Evolutionary conservation across 805 yeast species (phyloP).

Genomic region (Blastobotrys parvus): DNA sequence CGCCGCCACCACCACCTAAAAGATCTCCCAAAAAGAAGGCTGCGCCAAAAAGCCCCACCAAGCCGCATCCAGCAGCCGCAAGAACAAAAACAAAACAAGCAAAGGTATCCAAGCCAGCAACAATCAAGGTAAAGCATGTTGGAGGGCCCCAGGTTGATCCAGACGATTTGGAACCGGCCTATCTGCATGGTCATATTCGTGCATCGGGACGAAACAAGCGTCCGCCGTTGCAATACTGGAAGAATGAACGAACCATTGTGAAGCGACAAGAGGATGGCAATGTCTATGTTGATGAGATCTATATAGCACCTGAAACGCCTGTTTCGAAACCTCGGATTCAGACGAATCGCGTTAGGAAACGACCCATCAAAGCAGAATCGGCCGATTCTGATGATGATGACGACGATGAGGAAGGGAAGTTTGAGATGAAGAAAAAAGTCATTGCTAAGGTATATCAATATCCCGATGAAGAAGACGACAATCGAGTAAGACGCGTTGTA

Average conservation of each 20-base stretch:
- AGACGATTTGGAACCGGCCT: no score
- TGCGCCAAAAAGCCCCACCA: no score
- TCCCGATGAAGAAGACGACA: constrained; percentile 37
- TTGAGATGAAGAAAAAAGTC: constrained; percentile 1
- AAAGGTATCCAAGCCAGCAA: not conserved
- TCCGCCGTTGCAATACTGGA: constrained; percentile 82
- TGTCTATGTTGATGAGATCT: no score
- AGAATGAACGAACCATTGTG: constrained; percentile 69
- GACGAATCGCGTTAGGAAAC: not conserved
- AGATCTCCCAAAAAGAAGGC: not conserved
- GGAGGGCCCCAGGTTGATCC: no score
- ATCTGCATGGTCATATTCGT: no score
- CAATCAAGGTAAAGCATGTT: no score
- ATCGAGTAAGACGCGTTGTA: constrained; percentile 36
- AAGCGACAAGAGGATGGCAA: no score
- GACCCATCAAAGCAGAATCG: not conserved
- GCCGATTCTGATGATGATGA: not conserved
- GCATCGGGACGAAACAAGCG: no score
- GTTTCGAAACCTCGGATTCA: no score
- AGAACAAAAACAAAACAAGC: not conserved
- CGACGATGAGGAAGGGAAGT: constrained; percentile 5
- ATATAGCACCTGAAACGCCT: no score
- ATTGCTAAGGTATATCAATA: constrained; percentile 40
- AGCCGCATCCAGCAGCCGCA: no score
- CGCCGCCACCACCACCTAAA: no score